These are phyloP conservation scores for Wickerhamomyces sydowiorum DNA, from an alignment of 805 yeast species.

Conservation along the genomic window DNA sequence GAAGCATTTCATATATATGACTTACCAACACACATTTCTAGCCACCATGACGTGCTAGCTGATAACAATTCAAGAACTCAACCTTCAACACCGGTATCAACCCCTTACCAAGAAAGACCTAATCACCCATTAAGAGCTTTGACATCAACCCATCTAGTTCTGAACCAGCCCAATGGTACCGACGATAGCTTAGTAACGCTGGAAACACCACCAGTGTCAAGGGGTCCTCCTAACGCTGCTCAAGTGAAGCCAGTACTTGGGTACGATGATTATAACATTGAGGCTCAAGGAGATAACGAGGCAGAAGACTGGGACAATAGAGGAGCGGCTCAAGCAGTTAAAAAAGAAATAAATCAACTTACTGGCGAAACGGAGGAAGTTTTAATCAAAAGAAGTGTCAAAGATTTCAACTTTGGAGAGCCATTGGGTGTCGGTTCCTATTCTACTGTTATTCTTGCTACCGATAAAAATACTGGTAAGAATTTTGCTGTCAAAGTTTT, in stretches of 20 bases:
- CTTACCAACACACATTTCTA: slow-evolving; percentile 20
- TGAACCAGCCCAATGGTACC: slow-evolving; percentile 19
- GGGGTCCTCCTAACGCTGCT: neutral
- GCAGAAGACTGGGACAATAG: slow-evolving; percentile 42
- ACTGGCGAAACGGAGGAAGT: slow-evolving; percentile 48
- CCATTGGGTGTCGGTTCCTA: slow-evolving; percentile 95
- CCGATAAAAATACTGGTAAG: slow-evolving; percentile 67
- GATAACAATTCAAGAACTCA: slow-evolving; percentile 4
- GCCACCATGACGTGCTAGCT: slow-evolving; percentile 11
- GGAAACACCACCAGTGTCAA: slow-evolving; percentile 2
- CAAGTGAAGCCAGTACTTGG: neutral
- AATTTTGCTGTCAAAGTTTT: slow-evolving; percentile 77
- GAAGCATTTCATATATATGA: slow-evolving; percentile 8
- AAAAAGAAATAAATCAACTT: slow-evolving; percentile 34
- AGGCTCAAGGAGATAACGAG: neutral
- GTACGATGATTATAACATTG: neutral
- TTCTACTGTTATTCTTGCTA: slow-evolving; percentile 85
- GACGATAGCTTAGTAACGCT: slow-evolving; percentile 16
- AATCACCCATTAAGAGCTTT: slow-evolving; percentile 21
- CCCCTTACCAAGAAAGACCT: slow-evolving; percentile 18
- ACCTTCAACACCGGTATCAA: slow-evolving; percentile 20
- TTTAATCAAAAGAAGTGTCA: slow-evolving; percentile 51
- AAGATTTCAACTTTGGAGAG: slow-evolving; percentile 85
- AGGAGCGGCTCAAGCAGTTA: slow-evolving; percentile 55
- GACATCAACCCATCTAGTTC: slow-evolving; percentile 17